Conservation (phyloP, 2,329 filamentous ascomycete genomes). For the Neophaeococcomyces mojaviensis region DNA sequence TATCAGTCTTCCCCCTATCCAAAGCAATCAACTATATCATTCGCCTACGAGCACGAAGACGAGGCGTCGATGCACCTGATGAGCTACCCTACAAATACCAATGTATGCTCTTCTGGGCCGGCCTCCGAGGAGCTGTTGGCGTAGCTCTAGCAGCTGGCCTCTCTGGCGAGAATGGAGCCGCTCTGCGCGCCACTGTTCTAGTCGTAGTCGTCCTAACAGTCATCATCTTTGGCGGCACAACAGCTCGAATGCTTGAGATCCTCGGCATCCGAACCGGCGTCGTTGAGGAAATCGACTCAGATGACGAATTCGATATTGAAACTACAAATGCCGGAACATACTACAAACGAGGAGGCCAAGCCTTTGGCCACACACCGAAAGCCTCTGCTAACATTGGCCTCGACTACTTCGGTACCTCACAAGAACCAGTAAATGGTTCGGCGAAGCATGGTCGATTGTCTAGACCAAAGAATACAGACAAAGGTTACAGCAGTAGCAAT, state of each 20-base stretch:
- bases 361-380: constrained; percentile 69
- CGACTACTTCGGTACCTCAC: constrained; percentile 36
- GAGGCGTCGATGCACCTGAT: constrained; percentile 62
- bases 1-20: constrained; percentile 89
- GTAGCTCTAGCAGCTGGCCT: constrained; percentile 88
- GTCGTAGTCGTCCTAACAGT: constrained; percentile 96
- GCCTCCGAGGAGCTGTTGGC: constrained; percentile 87
- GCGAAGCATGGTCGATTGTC: constrained; percentile 8
- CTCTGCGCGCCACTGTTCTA: constrained; percentile 86
- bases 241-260: constrained; percentile 95
- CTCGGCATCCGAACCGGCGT: constrained; percentile 93
- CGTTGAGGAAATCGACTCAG: constrained; percentile 91
- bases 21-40: constrained; percentile 87
- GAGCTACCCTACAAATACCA: constrained; percentile 93
- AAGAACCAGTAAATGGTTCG: constrained; percentile 26
- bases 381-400: constrained; percentile 53
- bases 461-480: constrained; percentile 9
- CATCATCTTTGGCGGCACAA: constrained; percentile 97
- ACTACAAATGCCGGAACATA: constrained; percentile 64
- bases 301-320: constrained; percentile 98
- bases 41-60: constrained; percentile 70
- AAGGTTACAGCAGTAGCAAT: constrained; percentile 53
- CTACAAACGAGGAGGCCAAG: constrained; percentile 66
- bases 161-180: constrained; percentile 70
- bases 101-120: constrained; percentile 99